Conservation (phyloP, 1,284 basidiomycete species). For the Microbotryum violaceum region DNA sequence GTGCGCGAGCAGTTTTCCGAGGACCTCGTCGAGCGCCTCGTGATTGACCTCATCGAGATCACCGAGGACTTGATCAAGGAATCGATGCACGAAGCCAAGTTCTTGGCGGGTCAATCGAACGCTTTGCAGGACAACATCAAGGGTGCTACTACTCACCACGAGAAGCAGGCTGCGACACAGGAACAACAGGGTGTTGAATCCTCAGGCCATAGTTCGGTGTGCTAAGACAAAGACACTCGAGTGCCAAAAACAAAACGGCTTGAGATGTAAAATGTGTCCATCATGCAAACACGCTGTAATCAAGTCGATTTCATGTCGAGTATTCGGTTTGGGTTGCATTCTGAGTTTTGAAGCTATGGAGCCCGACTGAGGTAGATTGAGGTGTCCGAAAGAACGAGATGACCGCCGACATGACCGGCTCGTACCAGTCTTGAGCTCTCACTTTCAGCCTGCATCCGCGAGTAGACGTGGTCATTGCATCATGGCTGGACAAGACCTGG, state of each 20-base stretch:
- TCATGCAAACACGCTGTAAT: no score
- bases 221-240: constrained; percentile 6
- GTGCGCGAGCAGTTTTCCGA: constrained; percentile 62
- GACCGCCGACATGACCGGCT: no score
- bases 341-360: no score
- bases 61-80: constrained; percentile 27
- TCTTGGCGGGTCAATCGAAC: background rate
- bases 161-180: constrained; percentile 18
- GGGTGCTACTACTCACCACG: background rate
- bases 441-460: no score
- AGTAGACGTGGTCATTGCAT: no score
- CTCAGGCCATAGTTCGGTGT: constrained; percentile 17
- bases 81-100: background rate
- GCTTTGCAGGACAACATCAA: background rate
- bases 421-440: no score
- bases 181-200: constrained; percentile 18
- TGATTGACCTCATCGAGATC: constrained; percentile 24
- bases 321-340: no score
- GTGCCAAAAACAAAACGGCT: no score
- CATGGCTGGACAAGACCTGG: background rate
- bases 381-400: no score
- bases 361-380: no score
- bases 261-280: no score
- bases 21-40: constrained; percentile 29
- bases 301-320: no score